phyloP scores from a whole-genome alignment of 352 stramenopile genomes.

The Pythium rishiriense region DNA sequence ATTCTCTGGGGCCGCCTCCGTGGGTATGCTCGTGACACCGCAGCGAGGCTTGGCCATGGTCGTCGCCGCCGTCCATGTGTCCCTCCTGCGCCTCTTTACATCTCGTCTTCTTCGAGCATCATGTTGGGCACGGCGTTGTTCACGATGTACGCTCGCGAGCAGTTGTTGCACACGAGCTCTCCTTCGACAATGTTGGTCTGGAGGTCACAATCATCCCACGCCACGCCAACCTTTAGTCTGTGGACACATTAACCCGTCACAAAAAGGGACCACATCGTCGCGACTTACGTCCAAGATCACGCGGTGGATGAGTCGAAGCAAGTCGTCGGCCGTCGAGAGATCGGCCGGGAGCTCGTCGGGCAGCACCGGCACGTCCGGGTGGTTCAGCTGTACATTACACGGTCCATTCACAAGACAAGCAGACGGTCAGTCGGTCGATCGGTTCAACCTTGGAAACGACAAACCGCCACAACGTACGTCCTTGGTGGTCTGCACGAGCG shows the following conservation, averaged over 20 bases:
- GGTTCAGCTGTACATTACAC: slow-evolving; percentile 50
- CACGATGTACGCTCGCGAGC: slow-evolving; percentile 73
- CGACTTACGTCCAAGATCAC: slow-evolving; percentile 79
- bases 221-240: background rate
- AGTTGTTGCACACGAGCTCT: slow-evolving; percentile 86
- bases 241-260: background rate
- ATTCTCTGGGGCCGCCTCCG: background rate
- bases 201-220: background rate
- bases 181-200: slow-evolving; percentile 88
- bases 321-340: slow-evolving; percentile 55
- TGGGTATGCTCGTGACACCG: too few species aligned
- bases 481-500: slow-evolving; percentile 70
- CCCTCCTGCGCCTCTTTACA: slow-evolving; percentile 41
- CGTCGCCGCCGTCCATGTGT: too few species aligned
- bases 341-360: slow-evolving; percentile 65
- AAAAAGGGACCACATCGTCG: background rate
- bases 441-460: background rate
- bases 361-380: slow-evolving; percentile 73
- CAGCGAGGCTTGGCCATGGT: too few species aligned
- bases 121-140: slow-evolving; percentile 85
- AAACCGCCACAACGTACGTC: slow-evolving; percentile 48
- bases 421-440: background rate
- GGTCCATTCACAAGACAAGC: background rate
- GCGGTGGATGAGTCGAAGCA: slow-evolving; percentile 75
- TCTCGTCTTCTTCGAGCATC: slow-evolving; percentile 84